phyloP scores from a whole-genome alignment of 768 basidiomycete genomes.

The Lactifluus pinguis region DNA sequence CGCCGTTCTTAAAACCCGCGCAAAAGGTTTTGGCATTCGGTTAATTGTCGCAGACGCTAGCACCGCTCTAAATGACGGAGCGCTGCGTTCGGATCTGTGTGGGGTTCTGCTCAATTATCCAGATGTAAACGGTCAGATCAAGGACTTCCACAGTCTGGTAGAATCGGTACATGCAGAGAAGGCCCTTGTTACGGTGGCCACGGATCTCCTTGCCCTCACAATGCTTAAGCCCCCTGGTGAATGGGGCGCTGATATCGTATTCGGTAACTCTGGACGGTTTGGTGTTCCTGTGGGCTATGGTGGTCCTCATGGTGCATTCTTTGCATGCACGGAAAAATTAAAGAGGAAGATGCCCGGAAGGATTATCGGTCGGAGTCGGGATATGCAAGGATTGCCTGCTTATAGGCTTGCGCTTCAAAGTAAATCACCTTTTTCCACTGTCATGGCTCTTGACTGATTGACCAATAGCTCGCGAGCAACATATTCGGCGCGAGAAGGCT shows the following conservation, averaged over 20 bases:
- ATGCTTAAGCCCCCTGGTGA: slow-evolving; percentile 94
- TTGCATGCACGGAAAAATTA: slow-evolving; percentile 82
- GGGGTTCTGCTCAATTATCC: slow-evolving; percentile 94
- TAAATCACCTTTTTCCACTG: slow-evolving; percentile 31
- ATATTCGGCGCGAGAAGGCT: slow-evolving; percentile 95
- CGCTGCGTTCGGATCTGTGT: slow-evolving; percentile 55
- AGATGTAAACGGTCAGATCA: slow-evolving; percentile 76
- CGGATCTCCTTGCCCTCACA: slow-evolving; percentile 88
- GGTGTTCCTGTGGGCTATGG: slow-evolving; percentile 97
- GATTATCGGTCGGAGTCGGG: slow-evolving; percentile 84
- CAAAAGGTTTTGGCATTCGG: slow-evolving; percentile 88
- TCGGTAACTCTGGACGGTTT: slow-evolving; percentile 93
- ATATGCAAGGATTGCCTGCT: slow-evolving; percentile 74
- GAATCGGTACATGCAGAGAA: slow-evolving; percentile 60
- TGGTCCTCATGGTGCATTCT: slow-evolving; percentile 96
- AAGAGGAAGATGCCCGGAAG: slow-evolving; percentile 99
- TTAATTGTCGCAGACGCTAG: slow-evolving; percentile 58
- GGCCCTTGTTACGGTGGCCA: slow-evolving; percentile 80
- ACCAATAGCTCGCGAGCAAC: slow-evolving; percentile 81
- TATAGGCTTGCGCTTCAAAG: slow-evolving; percentile 94
- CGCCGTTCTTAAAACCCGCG: slow-evolving; percentile 81
- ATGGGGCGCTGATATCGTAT: slow-evolving; percentile 95
- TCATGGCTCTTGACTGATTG: background rate
- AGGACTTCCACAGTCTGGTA: slow-evolving; percentile 61
- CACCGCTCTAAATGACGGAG: slow-evolving; percentile 42